These are phyloP conservation scores for Colletotrichum eleusines DNA, from an alignment of 2,329 filamentous ascomycete species.

Conservation along the genomic window DNA sequence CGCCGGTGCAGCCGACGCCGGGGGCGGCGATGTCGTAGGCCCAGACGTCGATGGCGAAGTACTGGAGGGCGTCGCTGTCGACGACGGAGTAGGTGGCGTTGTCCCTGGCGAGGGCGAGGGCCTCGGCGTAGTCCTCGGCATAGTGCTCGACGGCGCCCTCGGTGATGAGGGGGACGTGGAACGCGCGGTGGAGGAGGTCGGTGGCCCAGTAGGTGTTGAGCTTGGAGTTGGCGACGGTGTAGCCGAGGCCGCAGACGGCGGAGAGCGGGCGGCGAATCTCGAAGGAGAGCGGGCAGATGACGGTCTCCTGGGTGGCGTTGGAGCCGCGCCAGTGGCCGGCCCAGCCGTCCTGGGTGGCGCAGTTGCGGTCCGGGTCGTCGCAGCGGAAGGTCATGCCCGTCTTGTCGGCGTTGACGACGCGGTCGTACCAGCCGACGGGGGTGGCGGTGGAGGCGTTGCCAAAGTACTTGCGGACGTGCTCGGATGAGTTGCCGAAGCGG, in stretches of 20 bases:
- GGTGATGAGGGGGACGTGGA: constrained; percentile 71
- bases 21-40: constrained; percentile 74
- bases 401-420: constrained; percentile 69
- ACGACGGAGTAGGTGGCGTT: constrained; percentile 61
- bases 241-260: constrained; percentile 72
- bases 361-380: constrained; percentile 76
- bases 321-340: constrained; percentile 76
- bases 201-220: constrained; percentile 74
- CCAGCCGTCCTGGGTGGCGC: constrained; percentile 65
- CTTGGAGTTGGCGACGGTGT: constrained; percentile 67
- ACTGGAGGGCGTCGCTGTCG: constrained; percentile 74
- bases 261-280: constrained; percentile 66
- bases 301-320: constrained; percentile 75
- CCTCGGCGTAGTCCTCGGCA: constrained; percentile 67
- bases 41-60: constrained; percentile 77
- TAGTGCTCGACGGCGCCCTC: constrained; percentile 73
- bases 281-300: constrained; percentile 76
- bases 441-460: constrained; percentile 68
- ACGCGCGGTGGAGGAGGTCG: constrained; percentile 75
- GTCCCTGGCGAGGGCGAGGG: constrained; percentile 63
- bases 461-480: constrained; percentile 75
- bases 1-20: constrained; percentile 71
- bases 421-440: constrained; percentile 72
- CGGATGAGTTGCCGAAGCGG: constrained; percentile 67
- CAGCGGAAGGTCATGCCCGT: constrained; percentile 72